Evolutionary conservation across 331 rosid species (phyloP).

Genomic region (Quercus tomentella): DNA sequence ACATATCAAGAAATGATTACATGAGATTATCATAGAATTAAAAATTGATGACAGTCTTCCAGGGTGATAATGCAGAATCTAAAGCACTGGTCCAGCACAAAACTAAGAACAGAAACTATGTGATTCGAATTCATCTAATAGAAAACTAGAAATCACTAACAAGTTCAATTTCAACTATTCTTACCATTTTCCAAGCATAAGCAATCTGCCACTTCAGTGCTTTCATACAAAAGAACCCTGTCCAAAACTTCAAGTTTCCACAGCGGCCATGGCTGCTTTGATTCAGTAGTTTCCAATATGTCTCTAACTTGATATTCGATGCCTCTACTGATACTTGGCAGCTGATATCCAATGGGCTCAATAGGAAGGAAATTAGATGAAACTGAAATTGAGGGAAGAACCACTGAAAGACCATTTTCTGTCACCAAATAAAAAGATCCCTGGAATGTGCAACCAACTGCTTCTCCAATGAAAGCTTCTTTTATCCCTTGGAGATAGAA

Average conservation of each 20-base stretch:
- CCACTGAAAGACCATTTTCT: conserved; percentile 71
- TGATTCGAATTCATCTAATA: not conserved
- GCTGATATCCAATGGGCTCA: conserved; percentile 54
- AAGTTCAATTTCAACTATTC: conserved; percentile 23
- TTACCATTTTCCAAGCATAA: conserved; percentile 86
- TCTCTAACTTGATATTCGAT: conserved; percentile 38
- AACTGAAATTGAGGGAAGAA: conserved; percentile 70
- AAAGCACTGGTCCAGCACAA: not conserved
- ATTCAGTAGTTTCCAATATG: conserved; percentile 42
- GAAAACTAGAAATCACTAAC: not conserved
- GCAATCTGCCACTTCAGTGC: conserved; percentile 70
- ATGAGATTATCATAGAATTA: not conserved
- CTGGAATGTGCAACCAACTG: conserved; percentile 76
- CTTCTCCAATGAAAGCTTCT: conserved; percentile 62
- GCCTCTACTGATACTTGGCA: conserved; percentile 36
- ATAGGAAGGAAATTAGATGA: conserved; percentile 58
- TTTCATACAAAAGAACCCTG: conserved; percentile 78
- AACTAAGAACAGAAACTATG: not conserved
- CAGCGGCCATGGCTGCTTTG: conserved; percentile 42
- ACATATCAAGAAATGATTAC: not conserved
- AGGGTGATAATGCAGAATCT: not conserved
- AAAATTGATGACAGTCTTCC: not conserved
- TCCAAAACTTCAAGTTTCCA: conserved; percentile 86
- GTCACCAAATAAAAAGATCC: conserved; percentile 84
- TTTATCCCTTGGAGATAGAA: conserved; percentile 40